Evolutionary conservation across 257 asterid genomes (phyloP), one percentile per base, ranked within the genome.

Genomic region (Solanum stenotomum): DNA sequence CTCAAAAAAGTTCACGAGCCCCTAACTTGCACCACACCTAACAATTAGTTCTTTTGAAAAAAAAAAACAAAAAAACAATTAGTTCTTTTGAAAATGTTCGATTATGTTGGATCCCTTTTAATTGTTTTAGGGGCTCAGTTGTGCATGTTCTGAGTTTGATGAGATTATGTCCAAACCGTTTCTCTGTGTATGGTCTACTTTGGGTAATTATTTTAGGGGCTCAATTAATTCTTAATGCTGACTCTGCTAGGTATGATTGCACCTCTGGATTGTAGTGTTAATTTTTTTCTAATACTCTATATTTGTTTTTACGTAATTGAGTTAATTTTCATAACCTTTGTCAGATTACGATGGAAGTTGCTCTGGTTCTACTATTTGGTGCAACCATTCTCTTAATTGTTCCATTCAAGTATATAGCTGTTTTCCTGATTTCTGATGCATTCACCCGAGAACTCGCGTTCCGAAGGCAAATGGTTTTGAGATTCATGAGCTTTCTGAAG

Each of bases 401-500:
- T 61, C 99, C 98, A 3, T 97, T 97, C 92, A 97, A 93, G 88
- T 96, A 94, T 91, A 81, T 95, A 78, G 90, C 93, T 27, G 94
- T 96, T 27, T 94, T 90, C 85, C 68, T 94, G 31, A 90, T 93
- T 8, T 90, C 94, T 37, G 99, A 97, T 93, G 91, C 94, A 88
- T 97, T 97, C 91, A 97, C 99, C 22, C 91, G 96, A 91, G 98
- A 97, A 93, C 98, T 97, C 11, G 71, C 94, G 91, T 94, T 97
- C 88, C 92, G 99, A 63, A 94, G 92, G 93, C 44, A 93, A 85
- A 95, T 93, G 98, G 99, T 96, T 74, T 31, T 90, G 83, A 90
- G 93, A 22, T 96, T 97, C 91, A 93, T 27, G 84, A 91, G 88
- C 85, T 88, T 96, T 70, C 89, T 97, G 77, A 96, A 94, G 83